Evolutionary conservation across 1,139 yeast genomes (phyloP), one percentile per base, ranked within the genome.

Genomic region (Candida albicans): DNA sequence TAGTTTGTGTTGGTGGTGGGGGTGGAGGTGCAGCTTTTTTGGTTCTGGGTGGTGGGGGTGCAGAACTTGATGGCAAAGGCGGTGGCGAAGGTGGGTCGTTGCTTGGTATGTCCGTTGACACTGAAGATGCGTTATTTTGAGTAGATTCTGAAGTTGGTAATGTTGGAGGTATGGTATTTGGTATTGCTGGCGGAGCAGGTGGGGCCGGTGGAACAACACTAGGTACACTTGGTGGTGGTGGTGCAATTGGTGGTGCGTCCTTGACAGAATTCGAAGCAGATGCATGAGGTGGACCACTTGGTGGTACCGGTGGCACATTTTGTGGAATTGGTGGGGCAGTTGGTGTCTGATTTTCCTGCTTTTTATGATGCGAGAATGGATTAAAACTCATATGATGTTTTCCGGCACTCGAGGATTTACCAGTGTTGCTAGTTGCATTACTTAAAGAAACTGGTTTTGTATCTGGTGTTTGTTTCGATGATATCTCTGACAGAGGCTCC

Each of bases 1-100:
- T 7, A 8, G 34, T 1, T 9, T 12, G 46, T 18, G 13, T 55
- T 46, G 70, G 61, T 4, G 73, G 70, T 3, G 76, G 69, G 5
- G 75, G 70, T 0, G 71, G 71, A 2, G 74, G 71, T 1, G 70
- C 65, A 1, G 58, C 39, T 40, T 62, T 63, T 33, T 56, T 61
- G 9, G 29, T 18, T 37, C 39, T 40, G 22, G 50, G 43, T 45
- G 40, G 8, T 9, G 59, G 58, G 6, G 56, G 51, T 12, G 57
- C 45, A 2, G 53, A 33, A 9, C 53, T 22, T 11, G 55, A 49
- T 1, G 64, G 56, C 9, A 62, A 48, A 15, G 53, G 52, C 18
- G 56, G 56, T 3, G 61, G 51, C n/a, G 56, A n/a, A n/a, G 22
- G 22, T 18, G 22, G 22, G 22, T 18, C 44, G 11, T 50, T 40